Conservation (phyloP, 495 filamentous ascomycete genomes). For the Talaromyces liani region DNA sequence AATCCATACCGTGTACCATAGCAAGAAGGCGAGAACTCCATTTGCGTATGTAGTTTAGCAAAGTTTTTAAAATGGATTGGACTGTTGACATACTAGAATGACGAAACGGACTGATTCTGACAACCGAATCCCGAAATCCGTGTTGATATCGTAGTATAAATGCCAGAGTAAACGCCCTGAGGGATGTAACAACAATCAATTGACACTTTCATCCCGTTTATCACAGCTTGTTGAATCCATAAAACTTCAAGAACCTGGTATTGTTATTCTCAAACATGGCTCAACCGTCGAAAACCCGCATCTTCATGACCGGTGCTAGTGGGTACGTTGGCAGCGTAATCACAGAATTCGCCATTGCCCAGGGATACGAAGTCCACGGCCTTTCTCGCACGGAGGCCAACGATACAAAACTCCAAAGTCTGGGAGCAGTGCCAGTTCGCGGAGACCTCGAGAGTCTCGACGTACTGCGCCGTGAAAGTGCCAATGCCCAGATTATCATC, state of each 20-base stretch:
- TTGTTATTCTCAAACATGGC: not conserved
- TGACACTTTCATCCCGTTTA: no score
- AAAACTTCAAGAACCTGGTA: not conserved
- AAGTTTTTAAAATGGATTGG: not conserved
- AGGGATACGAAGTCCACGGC: conserved; percentile 28
- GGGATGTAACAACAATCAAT: not conserved
- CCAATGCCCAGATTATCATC: conserved; percentile 27
- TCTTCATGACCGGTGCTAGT: conserved; percentile 37
- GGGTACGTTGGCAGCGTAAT: conserved; percentile 32
- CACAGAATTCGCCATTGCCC: conserved; percentile 19
- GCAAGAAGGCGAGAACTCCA: not conserved
- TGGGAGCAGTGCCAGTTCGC: conserved; percentile 28
- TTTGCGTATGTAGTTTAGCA: not conserved
- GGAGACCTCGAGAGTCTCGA: conserved; percentile 26
- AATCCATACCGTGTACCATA: not conserved
- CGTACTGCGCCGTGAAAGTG: conserved; percentile 22
- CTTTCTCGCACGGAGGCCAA: conserved; percentile 24
- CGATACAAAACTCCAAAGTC: conserved; percentile 20
- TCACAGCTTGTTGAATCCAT: not conserved
- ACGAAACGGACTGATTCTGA: not conserved
- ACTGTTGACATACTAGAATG: not conserved
- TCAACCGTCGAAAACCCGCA: conserved; percentile 1
- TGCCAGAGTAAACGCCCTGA: not conserved
- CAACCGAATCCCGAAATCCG: not conserved
- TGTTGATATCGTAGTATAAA: not conserved